Evolutionary conservation across 2,329 filamentous ascomycete species (phyloP).

Genomic region (Fusarium camptoceras): DNA sequence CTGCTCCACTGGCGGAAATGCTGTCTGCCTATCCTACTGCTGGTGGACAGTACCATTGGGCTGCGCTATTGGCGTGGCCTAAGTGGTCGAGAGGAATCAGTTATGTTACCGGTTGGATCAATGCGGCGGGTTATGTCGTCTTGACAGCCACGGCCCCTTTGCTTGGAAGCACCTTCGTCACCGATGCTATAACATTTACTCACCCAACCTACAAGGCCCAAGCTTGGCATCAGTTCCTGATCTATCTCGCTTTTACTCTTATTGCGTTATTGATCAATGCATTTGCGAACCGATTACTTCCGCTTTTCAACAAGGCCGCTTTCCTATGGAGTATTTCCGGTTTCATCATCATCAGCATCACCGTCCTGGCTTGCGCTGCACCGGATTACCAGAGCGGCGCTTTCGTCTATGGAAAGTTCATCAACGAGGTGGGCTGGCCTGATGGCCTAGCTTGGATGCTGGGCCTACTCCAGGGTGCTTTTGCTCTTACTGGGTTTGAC

Average conservation of each 20-base stretch:
- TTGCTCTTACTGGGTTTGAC: constrained; percentile 62
- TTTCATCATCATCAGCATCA: constrained; percentile 77
- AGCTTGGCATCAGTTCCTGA: constrained; percentile 78
- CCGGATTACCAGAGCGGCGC: constrained; percentile 72
- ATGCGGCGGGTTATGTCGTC: constrained; percentile 77
- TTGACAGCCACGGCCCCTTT: constrained; percentile 76
- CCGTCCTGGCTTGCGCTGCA: constrained; percentile 73
- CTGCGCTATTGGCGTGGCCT: constrained; percentile 71
- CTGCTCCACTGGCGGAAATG: constrained; percentile 77
- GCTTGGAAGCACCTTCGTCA: constrained; percentile 73
- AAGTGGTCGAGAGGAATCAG: constrained; percentile 71
- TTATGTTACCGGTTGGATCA: constrained; percentile 80
- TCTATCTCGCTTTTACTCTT: constrained; percentile 74
- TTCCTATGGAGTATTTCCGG: constrained; percentile 78
- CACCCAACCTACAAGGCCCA: constrained; percentile 67
- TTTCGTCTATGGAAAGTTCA: constrained; percentile 75
- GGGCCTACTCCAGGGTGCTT: constrained; percentile 65
- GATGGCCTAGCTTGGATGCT: constrained; percentile 71
- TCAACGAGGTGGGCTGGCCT: constrained; percentile 77
- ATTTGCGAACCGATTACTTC: constrained; percentile 68
- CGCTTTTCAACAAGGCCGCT: constrained; percentile 74
- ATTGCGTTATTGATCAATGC: constrained; percentile 73
- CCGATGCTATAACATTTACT: constrained; percentile 73
- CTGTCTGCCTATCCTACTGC: constrained; percentile 71
- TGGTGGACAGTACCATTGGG: constrained; percentile 78